Percentiles rank a stretch among this genome's conserved stretches.
Conservation (phyloP, 345 rosid species). For the Lepidium africanum region DNA sequence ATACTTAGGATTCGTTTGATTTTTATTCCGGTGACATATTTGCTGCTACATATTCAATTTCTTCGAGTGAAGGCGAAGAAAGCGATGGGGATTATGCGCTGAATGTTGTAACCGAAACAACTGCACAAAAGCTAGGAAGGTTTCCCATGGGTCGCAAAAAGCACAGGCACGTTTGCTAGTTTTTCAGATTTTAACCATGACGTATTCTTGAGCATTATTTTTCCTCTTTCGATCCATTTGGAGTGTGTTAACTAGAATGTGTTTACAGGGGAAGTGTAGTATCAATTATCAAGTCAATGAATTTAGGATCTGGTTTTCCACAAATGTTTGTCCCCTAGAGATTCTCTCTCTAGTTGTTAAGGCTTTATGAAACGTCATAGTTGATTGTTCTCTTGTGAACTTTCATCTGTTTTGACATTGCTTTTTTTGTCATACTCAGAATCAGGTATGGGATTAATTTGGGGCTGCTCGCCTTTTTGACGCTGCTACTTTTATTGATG, state of each 20-base stretch:
- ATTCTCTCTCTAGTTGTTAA: neutral
- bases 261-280: neutral
- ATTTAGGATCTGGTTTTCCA: neutral
- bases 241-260: neutral
- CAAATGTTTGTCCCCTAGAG: neutral
- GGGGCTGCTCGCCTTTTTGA: conserved; percentile 55
- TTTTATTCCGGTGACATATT: conserved; percentile 38
- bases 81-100: conserved; percentile 61
- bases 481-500: conserved; percentile 44
- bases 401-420: conserved; percentile 9
- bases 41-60: conserved; percentile 39
- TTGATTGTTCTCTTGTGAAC: neutral
- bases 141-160: conserved; percentile 46
- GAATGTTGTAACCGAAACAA: conserved; percentile 42
- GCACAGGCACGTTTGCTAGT: conserved; percentile 46
- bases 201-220: neutral
- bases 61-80: conserved; percentile 82
- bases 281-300: neutral
- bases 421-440: conserved; percentile 35
- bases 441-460: conserved; percentile 59
- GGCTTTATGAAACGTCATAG: neutral
- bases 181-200: neutral
- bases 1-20: conserved; percentile 36
- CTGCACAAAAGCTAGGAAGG: conserved; percentile 58
- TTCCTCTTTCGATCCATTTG: neutral